Conservation (phyloP, 1,284 basidiomycete species). For the Athelia sp. region DNA sequence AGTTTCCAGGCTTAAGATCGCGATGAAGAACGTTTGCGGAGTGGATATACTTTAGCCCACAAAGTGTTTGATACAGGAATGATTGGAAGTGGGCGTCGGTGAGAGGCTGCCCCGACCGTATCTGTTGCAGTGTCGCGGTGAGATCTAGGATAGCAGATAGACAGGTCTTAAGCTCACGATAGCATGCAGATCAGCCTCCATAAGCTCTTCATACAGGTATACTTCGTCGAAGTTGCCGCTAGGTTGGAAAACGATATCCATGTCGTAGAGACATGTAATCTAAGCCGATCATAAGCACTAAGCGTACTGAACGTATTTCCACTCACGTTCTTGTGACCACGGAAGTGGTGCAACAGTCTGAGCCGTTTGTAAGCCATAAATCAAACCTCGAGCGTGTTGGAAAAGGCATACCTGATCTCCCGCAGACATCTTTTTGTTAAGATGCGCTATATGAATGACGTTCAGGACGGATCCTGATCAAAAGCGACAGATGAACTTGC, state of each 20-base stretch:
- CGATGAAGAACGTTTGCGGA: slow-evolving; percentile 97
- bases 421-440: slow-evolving; percentile 92
- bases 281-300: slow-evolving; percentile 23
- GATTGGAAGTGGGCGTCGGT: slow-evolving; percentile 99
- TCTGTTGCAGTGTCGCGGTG: slow-evolving; percentile 41
- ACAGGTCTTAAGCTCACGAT: slow-evolving; percentile 57
- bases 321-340: slow-evolving; percentile 92
- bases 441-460: slow-evolving; percentile 57
- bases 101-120: slow-evolving; percentile 95
- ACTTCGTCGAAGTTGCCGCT: slow-evolving; percentile 93
- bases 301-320: neutral
- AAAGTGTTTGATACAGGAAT: slow-evolving; percentile 98
- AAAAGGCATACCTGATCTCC: slow-evolving; percentile 74
- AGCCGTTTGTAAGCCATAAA: slow-evolving; percentile 5
- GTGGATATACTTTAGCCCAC: slow-evolving; percentile 98
- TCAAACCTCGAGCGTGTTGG: slow-evolving; percentile 4
- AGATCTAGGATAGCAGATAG: neutral
- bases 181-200: slow-evolving; percentile 99
- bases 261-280: slow-evolving; percentile 93
- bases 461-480: neutral
- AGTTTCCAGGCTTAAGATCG: slow-evolving; percentile 94
- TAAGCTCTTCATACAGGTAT: slow-evolving; percentile 96
- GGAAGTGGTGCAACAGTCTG: slow-evolving; percentile 90
- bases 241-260: slow-evolving; percentile 91
- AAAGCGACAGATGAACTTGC: slow-evolving; percentile 28